These are phyloP conservation scores for Ophiostoma piceae DNA, from an alignment of 2,329 filamentous ascomycete genomes.

Conservation along the genomic window DNA sequence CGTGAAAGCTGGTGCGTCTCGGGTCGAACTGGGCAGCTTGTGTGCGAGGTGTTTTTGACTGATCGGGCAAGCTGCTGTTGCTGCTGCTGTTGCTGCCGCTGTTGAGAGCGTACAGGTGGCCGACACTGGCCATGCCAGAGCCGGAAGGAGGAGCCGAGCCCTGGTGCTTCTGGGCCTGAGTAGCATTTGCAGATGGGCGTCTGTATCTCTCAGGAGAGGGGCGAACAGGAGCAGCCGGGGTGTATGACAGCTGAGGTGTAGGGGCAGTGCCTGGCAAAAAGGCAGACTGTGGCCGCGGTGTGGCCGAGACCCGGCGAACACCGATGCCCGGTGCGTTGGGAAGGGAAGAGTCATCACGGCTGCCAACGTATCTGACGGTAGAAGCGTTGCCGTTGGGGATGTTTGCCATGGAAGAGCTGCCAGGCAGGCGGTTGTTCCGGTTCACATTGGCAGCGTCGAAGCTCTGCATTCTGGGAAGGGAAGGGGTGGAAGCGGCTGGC, in stretches of 20 bases:
- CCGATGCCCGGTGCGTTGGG: slow-evolving; percentile 31
- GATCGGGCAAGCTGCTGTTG: slow-evolving; percentile 36
- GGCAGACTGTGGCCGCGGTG: slow-evolving; percentile 42
- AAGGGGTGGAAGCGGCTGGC: slow-evolving; percentile 45
- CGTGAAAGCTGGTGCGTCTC: slow-evolving; percentile 51
- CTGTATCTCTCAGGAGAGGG: slow-evolving; percentile 79
- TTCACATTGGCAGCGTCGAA: slow-evolving; percentile 30
- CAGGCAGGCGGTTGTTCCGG: slow-evolving; percentile 31
- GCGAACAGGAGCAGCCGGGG: slow-evolving; percentile 56
- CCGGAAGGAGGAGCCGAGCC: slow-evolving; percentile 42
- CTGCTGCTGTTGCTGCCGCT: slow-evolving; percentile 37
- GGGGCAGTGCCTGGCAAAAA: slow-evolving; percentile 36
- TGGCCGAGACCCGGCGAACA: slow-evolving; percentile 38
- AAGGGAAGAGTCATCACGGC: slow-evolving; percentile 50
- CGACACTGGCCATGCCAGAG: slow-evolving; percentile 50
- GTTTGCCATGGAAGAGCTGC: slow-evolving; percentile 39
- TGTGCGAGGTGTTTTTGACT: slow-evolving; percentile 34
- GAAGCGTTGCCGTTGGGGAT: slow-evolving; percentile 36
- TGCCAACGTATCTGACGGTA: slow-evolving; percentile 36
- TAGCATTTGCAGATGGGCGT: slow-evolving; percentile 52
- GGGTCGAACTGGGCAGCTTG: slow-evolving; percentile 34
- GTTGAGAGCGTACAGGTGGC: slow-evolving; percentile 41
- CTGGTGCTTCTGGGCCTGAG: slow-evolving; percentile 23
- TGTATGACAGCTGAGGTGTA: slow-evolving; percentile 54
- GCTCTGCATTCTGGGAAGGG: slow-evolving; percentile 39